Conservation (phyloP, 2,329 filamentous ascomycete species). For the Chaetomiaceae sp. region DNA sequence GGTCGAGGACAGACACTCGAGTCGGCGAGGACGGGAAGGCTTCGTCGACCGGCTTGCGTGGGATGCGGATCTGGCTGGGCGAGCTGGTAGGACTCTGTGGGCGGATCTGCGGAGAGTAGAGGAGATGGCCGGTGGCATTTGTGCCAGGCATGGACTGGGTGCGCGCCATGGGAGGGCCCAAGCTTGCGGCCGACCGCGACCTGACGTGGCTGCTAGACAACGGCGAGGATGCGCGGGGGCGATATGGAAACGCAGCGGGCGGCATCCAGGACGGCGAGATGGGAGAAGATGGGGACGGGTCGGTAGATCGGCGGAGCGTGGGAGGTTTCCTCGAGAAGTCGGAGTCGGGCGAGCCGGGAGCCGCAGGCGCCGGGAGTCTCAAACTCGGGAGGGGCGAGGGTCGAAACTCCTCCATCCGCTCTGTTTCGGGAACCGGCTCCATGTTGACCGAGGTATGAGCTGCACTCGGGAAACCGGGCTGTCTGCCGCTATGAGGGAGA, state of each 20-base stretch:
- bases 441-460: conserved; percentile 37
- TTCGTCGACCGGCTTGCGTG: conserved; percentile 56
- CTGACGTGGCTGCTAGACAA: conserved; percentile 52
- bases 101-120: conserved; percentile 49
- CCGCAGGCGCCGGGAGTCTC: conserved; percentile 41
- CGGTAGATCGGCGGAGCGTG: conserved; percentile 53
- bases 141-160: conserved; percentile 62
- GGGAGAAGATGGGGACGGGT: conserved; percentile 49
- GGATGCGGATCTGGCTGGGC: conserved; percentile 47
- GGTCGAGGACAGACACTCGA: conserved; percentile 51
- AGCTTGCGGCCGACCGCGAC: conserved; percentile 53
- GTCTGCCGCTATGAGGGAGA: conserved; percentile 10
- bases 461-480: conserved; percentile 21
- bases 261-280: conserved; percentile 46
- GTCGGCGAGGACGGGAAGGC: conserved; percentile 54
- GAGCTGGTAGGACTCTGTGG: conserved; percentile 52
- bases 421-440: conserved; percentile 65
- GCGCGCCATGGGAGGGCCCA: conserved; percentile 54
- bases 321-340: conserved; percentile 47
- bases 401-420: conserved; percentile 63
- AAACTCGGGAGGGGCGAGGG: conserved; percentile 52
- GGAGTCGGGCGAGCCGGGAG: conserved; percentile 34
- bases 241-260: conserved; percentile 47
- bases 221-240: conserved; percentile 59
- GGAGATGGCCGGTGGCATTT: conserved; percentile 53